Evolutionary conservation across 225 moss, liverwort and hornwort genomes (phyloP).

Genomic region (Thuidium tamariscinum): DNA sequence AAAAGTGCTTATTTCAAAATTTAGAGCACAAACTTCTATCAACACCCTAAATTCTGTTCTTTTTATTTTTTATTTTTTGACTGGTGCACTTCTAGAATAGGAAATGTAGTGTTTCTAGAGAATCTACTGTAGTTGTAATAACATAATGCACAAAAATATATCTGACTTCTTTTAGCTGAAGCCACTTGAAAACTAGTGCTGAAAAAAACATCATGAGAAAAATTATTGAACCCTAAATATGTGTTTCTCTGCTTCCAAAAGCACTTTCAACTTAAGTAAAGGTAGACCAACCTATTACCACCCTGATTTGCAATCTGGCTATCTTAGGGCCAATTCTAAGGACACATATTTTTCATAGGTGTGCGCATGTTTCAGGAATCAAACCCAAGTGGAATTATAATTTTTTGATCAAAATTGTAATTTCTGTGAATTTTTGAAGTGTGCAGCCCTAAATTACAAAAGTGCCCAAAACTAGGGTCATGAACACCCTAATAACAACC

Average conservation of each 20-base stretch:
- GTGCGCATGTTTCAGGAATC: no score
- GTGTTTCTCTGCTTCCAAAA: not conserved
- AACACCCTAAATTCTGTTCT: not conserved
- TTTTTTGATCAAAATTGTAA: no score
- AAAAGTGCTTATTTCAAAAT: not conserved
- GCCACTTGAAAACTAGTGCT: accelerated
- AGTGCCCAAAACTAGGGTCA: no score
- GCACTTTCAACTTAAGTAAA: not conserved
- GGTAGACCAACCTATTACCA: no score
- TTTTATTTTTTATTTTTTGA: not conserved
- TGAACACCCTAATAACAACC: no score
- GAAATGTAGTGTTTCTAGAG: not conserved
- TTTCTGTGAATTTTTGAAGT: no score
- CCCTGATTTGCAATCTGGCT: no score
- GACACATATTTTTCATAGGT: no score
- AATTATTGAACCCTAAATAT: not conserved
- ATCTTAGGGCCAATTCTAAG: no score
- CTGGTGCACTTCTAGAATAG: not conserved
- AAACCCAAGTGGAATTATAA: no score
- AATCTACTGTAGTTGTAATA: not conserved
- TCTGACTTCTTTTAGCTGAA: not conserved
- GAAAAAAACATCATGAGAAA: accelerated
- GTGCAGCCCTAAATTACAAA: no score
- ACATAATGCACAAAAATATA: not conserved
- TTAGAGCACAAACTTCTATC: not conserved